These are phyloP conservation scores for Aspergillus clavatus DNA, from an alignment of 2,329 filamentous ascomycete species.

Conservation along the genomic window DNA sequence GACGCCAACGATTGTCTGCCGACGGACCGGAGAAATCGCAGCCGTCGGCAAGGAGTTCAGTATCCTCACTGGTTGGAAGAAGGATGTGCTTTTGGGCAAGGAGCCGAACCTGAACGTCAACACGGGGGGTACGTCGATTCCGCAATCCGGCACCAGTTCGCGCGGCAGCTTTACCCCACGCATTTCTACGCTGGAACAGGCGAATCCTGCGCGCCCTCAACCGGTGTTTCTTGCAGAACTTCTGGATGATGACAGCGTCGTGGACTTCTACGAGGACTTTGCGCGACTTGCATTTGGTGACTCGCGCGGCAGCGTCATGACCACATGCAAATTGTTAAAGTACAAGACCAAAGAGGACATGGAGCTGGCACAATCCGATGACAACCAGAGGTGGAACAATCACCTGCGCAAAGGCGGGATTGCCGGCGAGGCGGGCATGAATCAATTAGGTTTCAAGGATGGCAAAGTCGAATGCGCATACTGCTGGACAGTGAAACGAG, in stretches of 20 bases:
- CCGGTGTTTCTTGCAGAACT: constrained; percentile 89
- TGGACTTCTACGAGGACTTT: constrained; percentile 95
- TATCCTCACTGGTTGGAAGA: constrained; percentile 91
- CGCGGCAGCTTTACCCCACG: constrained; percentile 48
- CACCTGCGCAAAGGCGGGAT: constrained; percentile 43
- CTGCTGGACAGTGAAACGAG: constrained; percentile 94
- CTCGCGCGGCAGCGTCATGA: constrained; percentile 76
- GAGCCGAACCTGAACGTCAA: constrained; percentile 86
- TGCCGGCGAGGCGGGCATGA: constrained; percentile 62
- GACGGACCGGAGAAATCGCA: constrained; percentile 89
- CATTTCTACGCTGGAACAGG: constrained; percentile 32
- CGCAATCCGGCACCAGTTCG: constrained; percentile 39
- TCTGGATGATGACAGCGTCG: constrained; percentile 85
- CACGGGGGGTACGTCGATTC: constrained; percentile 49
- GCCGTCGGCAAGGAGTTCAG: constrained; percentile 95
- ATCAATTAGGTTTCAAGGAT: constrained; percentile 71
- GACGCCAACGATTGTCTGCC: constrained; percentile 85
- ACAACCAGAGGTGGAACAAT: constrained; percentile 44
- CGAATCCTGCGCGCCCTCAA: constrained; percentile 52
- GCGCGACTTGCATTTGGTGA: constrained; percentile 88
- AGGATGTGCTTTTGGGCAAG: constrained; percentile 80
- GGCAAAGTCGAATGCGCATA: constrained; percentile 93
- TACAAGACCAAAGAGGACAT: constrained; percentile 70
- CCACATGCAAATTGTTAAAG: constrained; percentile 80
- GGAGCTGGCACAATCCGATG: constrained; percentile 40